Base-by-base conservation (phyloP, 805 yeast genomes). In the Sugiyamaella qingdaonensis region DNA sequence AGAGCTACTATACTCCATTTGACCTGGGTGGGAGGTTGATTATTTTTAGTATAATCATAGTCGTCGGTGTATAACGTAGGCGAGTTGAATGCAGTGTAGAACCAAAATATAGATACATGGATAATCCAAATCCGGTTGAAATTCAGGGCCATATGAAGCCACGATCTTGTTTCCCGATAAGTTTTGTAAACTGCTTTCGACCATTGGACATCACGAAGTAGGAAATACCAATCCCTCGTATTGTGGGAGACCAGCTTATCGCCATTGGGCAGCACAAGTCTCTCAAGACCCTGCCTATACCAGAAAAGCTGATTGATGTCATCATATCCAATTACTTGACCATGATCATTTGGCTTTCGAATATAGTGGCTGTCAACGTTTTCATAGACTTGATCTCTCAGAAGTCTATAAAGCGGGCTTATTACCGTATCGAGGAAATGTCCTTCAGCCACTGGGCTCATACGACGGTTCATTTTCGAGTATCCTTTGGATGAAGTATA, bases 61-160 rank as follows among this genome's bases (percentile, higher is more conserved):
- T 90, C 79, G 64, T 82, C 80, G 49, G 98, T 94, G 76, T 92
- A 94, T 55, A 94, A 73, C 21, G 95, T 81, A 57, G 97, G 96
- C 50, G 98, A 82, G 74, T 88, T 89, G 76, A 85, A 94, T 41
- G 97, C 90, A 66, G 84, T 80, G 73, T 91, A 94, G 86, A 89
- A 88, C 98, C 98, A 94, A 75, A 79, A 94, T 58, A 89, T 68
- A 56, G 91, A 81, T 60, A 85, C 80, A 73, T 94, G 99, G 64
- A 92, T 84, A 67, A 95, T 79, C 98, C 98, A 95, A 66, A 94
- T 90, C 81, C 99, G 92, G 77, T 90, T 92, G 77, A 92, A 94
- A 73, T 94, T 92, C 63, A 95, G 88, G 48, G 91, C 73, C 73
- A 92, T 71, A 75, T 94, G 99, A 72, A 94, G 82, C 99, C 99